phyloP scores from a whole-genome alignment of 257 asterid species.

The Marsdenia floribunda region DNA sequence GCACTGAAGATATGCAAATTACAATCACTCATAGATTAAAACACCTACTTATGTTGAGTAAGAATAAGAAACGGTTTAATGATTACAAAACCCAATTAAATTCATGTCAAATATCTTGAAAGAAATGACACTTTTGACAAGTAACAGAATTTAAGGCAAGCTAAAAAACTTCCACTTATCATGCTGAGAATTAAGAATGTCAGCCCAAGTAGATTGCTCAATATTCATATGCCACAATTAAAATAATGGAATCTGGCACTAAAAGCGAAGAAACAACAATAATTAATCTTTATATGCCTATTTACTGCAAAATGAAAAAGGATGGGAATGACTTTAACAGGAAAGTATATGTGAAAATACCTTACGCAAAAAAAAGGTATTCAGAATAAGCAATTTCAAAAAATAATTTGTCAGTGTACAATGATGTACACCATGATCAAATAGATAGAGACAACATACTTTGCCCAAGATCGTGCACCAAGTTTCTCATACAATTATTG shows the following conservation, averaged over 20 bases:
- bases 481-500: background rate
- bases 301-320: background rate
- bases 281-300: background rate
- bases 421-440: background rate
- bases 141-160: background rate
- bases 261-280: background rate
- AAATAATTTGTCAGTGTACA: background rate
- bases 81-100: background rate
- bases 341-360: background rate
- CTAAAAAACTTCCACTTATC: background rate
- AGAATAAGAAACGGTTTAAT: background rate
- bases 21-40: background rate
- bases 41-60: background rate
- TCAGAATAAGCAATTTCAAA: background rate
- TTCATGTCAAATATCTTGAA: background rate
- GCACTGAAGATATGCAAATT: background rate
- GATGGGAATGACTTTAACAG: background rate
- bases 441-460: background rate
- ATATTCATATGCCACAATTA: background rate
- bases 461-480: background rate
- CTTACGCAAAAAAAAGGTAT: background rate
- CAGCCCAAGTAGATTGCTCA: background rate
- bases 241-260: background rate
- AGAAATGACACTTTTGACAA: background rate
- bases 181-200: background rate